These are phyloP conservation scores for Cutaneotrichosporon mucoides DNA, from an alignment of 1,284 basidiomycete species.

Conservation along the genomic window DNA sequence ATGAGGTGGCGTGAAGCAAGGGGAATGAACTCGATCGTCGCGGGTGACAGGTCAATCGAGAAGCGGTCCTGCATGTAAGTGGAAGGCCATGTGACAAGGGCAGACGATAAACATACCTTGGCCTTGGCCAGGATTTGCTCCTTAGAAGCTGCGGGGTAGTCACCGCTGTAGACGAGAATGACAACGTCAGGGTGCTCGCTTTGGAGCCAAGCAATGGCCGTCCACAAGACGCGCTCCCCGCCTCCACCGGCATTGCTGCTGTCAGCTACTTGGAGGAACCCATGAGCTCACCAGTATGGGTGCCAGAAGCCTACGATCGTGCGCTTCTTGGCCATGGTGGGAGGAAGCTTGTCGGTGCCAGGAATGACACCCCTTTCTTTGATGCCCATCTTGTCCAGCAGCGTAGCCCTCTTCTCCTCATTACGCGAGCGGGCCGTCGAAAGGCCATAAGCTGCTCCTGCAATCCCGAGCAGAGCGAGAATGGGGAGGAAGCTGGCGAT, in stretches of 20 bases:
- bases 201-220: slow-evolving; percentile 77
- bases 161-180: slow-evolving; percentile 88
- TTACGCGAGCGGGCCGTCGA: slow-evolving; percentile 27
- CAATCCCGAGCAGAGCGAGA: slow-evolving; percentile 25
- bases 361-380: slow-evolving; percentile 29
- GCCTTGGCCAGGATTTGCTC: slow-evolving; percentile 76
- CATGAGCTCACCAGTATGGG: slow-evolving; percentile 74
- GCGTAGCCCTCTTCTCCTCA: slow-evolving; percentile 19
- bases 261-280: slow-evolving; percentile 8
- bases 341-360: slow-evolving; percentile 30
- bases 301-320: slow-evolving; percentile 81
- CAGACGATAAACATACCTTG: slow-evolving; percentile 56
- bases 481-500: slow-evolving; percentile 38
- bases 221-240: slow-evolving; percentile 94
- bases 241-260: slow-evolving; percentile 92
- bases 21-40: slow-evolving; percentile 70
- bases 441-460: slow-evolving; percentile 16
- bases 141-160: slow-evolving; percentile 68
- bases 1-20: slow-evolving; percentile 67
- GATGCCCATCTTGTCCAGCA: slow-evolving; percentile 34
- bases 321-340: slow-evolving; percentile 28
- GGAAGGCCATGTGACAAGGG: background rate
- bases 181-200: slow-evolving; percentile 64
- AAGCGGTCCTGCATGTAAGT: slow-evolving; percentile 64
- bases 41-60: slow-evolving; percentile 66